A percentile compares a stretch with the other conserved stretches of the same genome.
phyloP scores from a whole-genome alignment of 179 eudicot genomes.

The Camellia oleifera region DNA sequence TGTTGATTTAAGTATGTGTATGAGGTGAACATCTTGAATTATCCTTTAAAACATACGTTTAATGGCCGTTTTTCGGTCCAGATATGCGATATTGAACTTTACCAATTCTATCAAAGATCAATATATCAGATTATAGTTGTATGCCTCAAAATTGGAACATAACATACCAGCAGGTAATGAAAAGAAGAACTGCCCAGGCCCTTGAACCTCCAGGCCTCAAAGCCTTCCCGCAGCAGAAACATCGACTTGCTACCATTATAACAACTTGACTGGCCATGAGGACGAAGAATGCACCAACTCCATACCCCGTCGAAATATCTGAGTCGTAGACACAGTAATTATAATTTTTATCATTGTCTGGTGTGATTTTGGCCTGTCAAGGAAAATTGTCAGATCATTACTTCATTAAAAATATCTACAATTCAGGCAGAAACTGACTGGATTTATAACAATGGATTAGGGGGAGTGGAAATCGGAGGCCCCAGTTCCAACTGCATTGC shows the following conservation, averaged over 20 bases:
- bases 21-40: background rate
- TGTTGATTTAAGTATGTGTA: too few relatives aligned
- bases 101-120: background rate
- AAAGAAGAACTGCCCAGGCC: constrained; percentile 76
- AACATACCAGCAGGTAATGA: constrained; percentile 77
- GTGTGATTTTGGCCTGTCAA: constrained; percentile 40
- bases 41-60: background rate
- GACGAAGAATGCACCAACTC: constrained; percentile 77
- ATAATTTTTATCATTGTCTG: constrained; percentile 41
- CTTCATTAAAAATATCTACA: background rate
- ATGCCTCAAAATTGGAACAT: background rate
- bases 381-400: background rate
- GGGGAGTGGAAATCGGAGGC: background rate
- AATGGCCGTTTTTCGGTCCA: background rate
- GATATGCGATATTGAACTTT: background rate
- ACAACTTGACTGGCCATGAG: constrained; percentile 63
- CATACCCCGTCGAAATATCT: constrained; percentile 79
- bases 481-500: background rate
- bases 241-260: constrained; percentile 63
- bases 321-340: constrained; percentile 67
- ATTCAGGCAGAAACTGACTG: background rate
- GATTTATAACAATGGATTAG: background rate
- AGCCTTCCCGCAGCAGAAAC: constrained; percentile 88
- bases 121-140: background rate
- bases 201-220: constrained; percentile 67